These are phyloP conservation scores for Solanum chilense DNA, from an alignment of 257 asterid species.

Conservation along the genomic window DNA sequence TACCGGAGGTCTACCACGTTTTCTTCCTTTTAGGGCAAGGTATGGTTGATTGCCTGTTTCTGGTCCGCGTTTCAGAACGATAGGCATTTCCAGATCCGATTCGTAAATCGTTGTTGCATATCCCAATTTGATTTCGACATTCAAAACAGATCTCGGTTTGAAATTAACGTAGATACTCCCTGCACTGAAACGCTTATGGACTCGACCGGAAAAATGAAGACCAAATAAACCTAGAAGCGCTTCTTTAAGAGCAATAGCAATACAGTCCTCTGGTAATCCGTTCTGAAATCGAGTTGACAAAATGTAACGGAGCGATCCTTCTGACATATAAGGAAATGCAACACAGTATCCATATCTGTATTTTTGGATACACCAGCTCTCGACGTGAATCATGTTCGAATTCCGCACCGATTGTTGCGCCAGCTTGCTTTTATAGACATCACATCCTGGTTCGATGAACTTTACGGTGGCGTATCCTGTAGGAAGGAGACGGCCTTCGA, in stretches of 20 bases:
- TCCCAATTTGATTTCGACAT: not conserved
- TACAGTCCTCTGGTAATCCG: not conserved
- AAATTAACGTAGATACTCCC: not conserved
- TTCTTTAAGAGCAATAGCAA: not conserved
- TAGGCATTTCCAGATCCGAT: not conserved
- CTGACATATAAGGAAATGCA: not conserved
- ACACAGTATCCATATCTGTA: not conserved
- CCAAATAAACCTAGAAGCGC: not conserved
- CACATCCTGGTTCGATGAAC: not conserved
- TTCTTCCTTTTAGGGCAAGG: not conserved
- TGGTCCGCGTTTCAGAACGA: not conserved
- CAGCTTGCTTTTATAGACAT: not conserved
- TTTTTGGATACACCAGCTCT: not conserved
- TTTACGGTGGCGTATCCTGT: not conserved
- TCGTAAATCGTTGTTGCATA: not conserved
- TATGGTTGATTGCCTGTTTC: not conserved
- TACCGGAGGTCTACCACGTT: not conserved
- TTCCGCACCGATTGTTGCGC: not conserved
- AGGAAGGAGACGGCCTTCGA: not conserved
- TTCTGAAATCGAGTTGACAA: not conserved
- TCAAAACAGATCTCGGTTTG: not conserved
- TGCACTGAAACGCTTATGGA: not conserved
- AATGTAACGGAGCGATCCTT: not conserved
- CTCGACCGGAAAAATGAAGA: not conserved
- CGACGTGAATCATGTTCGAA: not conserved